Percentiles rank a stretch among this genome's conserved stretches.
Evolutionary conservation across 495 filamentous ascomycete genomes (phyloP).

Genomic region (Hypoxylon intermedium): DNA sequence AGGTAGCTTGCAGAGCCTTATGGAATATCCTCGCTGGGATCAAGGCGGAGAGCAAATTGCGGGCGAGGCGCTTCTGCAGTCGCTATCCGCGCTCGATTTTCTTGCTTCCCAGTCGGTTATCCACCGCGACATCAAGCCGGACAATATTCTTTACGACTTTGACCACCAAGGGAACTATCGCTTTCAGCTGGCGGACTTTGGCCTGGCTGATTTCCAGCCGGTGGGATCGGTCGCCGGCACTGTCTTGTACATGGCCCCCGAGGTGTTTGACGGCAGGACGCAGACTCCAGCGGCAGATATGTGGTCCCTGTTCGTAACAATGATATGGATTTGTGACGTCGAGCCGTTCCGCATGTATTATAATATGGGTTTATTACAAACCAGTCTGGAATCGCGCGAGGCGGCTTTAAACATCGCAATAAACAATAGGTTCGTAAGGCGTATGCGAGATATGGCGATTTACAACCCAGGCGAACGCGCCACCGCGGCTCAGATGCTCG

Average conservation of each 20-base stretch:
- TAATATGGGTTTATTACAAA: neutral
- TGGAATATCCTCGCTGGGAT: neutral
- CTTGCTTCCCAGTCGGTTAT: conserved; percentile 64
- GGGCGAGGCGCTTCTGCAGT: conserved; percentile 32
- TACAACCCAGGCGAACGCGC: neutral
- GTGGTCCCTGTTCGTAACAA: conserved; percentile 54
- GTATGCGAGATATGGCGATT: conserved; percentile 12
- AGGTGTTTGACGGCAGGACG: conserved; percentile 29
- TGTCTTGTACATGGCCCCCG: conserved; percentile 36
- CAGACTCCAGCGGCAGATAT: conserved; percentile 51
- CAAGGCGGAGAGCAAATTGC: conserved; percentile 11
- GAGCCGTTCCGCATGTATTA: neutral
- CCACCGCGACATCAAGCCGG: conserved; percentile 81
- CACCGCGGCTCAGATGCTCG: conserved; percentile 5
- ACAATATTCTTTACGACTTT: conserved; percentile 67
- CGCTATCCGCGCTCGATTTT: conserved; percentile 45
- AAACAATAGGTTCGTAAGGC: too few species aligned
- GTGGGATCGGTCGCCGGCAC: neutral
- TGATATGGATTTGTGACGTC: conserved; percentile 9
- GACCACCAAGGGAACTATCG: conserved; percentile 20
- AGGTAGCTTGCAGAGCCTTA: conserved; percentile 40
- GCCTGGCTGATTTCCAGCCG: conserved; percentile 25
- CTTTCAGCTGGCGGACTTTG: conserved; percentile 49
- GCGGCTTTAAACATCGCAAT: neutral
- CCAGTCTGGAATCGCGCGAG: neutral